These are phyloP conservation scores for Amylocarpus encephaloides DNA, from an alignment of 2,329 filamentous ascomycete species.

Conservation along the genomic window DNA sequence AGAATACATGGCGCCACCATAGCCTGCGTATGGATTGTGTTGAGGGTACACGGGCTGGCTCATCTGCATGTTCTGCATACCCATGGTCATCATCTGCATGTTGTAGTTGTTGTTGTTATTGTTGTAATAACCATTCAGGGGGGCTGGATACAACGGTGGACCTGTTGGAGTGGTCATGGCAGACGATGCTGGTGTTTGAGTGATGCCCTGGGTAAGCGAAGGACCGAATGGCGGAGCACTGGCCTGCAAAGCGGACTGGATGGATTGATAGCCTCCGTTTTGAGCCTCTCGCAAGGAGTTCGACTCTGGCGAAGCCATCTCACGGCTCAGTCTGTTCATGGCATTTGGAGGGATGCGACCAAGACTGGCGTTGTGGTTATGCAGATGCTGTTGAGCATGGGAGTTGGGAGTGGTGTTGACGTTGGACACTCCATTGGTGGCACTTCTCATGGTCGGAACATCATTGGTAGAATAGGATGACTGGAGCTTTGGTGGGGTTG, in stretches of 20 bases:
- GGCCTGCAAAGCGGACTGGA: slow-evolving; percentile 70
- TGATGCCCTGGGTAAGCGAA: slow-evolving; percentile 37
- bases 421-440: slow-evolving; percentile 31
- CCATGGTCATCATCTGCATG: slow-evolving; percentile 58
- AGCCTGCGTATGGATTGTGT: slow-evolving; percentile 46
- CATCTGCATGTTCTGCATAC: slow-evolving; percentile 61
- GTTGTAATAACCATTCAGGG: slow-evolving; percentile 30
- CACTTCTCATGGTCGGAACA: slow-evolving; percentile 69
- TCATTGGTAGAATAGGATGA: slow-evolving; percentile 89
- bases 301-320: slow-evolving; percentile 42
- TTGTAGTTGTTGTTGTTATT: slow-evolving; percentile 27
- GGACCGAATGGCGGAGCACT: slow-evolving; percentile 76
- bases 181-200: slow-evolving; percentile 24
- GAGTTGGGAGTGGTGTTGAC: slow-evolving; percentile 42
- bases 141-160: slow-evolving; percentile 24
- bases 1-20: slow-evolving; percentile 20
- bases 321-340: slow-evolving; percentile 64
- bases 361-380: slow-evolving; percentile 74
- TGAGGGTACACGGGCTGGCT: slow-evolving; percentile 47
- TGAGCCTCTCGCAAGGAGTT: slow-evolving; percentile 36
- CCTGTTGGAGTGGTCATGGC: slow-evolving; percentile 24
- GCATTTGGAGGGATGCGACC: slow-evolving; percentile 69
- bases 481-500: slow-evolving; percentile 68
- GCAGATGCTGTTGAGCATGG: slow-evolving; percentile 51
- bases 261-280: slow-evolving; percentile 47